These are phyloP conservation scores for Fusarium sambucinum DNA, from an alignment of 2,329 filamentous ascomycete species.

Conservation along the genomic window DNA sequence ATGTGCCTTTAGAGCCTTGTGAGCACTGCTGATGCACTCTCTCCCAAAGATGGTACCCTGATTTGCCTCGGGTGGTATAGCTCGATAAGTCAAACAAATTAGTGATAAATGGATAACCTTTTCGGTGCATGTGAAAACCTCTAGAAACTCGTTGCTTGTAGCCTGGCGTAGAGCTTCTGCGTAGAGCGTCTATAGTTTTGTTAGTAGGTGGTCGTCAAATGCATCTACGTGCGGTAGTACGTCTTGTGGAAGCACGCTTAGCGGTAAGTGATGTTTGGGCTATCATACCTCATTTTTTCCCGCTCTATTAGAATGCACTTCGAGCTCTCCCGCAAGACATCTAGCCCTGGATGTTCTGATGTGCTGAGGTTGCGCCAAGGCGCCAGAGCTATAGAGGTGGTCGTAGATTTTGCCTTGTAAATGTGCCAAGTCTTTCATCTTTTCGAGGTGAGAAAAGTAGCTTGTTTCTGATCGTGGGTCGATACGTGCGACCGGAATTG, in stretches of 20 bases:
- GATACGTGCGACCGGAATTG: not conserved
- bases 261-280: not conserved
- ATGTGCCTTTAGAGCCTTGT: not conserved
- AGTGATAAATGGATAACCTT: not conserved
- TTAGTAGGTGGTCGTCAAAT: not conserved
- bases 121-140: not conserved
- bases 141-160: not conserved
- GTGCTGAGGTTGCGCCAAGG: not conserved
- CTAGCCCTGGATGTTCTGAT: not conserved
- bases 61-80: not conserved
- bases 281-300: not conserved
- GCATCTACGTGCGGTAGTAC: not conserved
- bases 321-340: not conserved
- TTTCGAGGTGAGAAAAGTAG: not conserved
- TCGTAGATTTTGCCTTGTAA: conserved; percentile 1
- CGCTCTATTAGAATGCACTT: not conserved
- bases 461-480: not conserved
- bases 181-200: not conserved
- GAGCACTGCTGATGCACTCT: not conserved
- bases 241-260: not conserved
- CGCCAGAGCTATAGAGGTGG: not conserved
- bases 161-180: not conserved
- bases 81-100: not conserved
- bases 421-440: not conserved
- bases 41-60: not conserved